Base-by-base conservation (phyloP, 2,329 filamentous ascomycete genomes). In the Colletotrichum costaricense region DNA sequence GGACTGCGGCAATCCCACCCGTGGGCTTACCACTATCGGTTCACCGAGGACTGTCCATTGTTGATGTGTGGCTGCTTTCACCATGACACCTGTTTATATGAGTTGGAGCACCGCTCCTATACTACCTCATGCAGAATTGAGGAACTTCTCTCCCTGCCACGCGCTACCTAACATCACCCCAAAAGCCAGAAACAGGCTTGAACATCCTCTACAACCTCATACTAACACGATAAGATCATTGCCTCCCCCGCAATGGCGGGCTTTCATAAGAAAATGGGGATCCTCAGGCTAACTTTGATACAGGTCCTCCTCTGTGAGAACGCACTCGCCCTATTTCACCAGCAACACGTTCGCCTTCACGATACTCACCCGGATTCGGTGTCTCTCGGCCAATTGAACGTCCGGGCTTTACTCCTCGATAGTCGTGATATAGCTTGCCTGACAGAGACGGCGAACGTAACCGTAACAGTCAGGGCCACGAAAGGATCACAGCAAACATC, bases 331-430 rank as follows among this genome's bases (percentile, higher is more conserved):
- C 57, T 73, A 55, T 73, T 70, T 35, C 71, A 73, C 16, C 67
- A 73, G 42, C 71, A 73, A 38, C 71, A 73, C 71, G 67, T 71
- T 30, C 71, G 67, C 35, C 71, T 73, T 57, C 71, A 73, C 33
- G 12, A 58, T 28, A 26, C 67, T 19, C 67, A 64, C 28, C 55
- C 46, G 24, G 70, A 49, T 8, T n/a, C 77, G 77, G 28, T 78
- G 78, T 52, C 35, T 22, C 35, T 58, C 22, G 38, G 54, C 5
- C 38, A 57, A 19, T 56, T 65, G 38, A 49, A 16, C 8, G 76
- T 73, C 12, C 71, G 35, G 11, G 33, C 71, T 14, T 33, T 69
- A 14, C 46, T 73, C 11, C 71, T 71, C 16, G 71, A 71, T 22
- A 56, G 12, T 26, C 71, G 71, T 28, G 71, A 73, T 33, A 35